Percentiles rank a stretch among this genome's conserved stretches.
Conservation (phyloP, 2,329 filamentous ascomycete species). For the Pseudocercospora cruenta region DNA sequence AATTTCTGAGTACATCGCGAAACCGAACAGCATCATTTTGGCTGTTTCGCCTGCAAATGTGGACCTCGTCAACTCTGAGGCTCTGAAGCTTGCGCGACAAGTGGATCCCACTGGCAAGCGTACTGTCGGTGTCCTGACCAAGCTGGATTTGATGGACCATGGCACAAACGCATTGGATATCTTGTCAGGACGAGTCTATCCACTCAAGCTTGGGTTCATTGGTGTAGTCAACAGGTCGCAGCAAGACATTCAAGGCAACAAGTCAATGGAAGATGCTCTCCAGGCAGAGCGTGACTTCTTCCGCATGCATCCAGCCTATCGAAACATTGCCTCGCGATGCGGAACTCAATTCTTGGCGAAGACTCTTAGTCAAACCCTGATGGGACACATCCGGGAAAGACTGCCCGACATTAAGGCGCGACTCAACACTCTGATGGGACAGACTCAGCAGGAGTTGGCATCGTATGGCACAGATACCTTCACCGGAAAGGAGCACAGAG, state of each 20-base stretch:
- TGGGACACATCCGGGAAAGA: conserved; percentile 93
- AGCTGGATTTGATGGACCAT: conserved; percentile 97
- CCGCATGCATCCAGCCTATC: conserved; percentile 92
- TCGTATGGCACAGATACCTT: conserved; percentile 98
- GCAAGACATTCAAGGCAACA: conserved; percentile 95
- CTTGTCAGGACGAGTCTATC: conserved; percentile 94
- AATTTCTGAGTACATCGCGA: conserved; percentile 97
- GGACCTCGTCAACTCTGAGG: conserved; percentile 97
- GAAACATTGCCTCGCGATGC: conserved; percentile 91
- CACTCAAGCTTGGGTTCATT: conserved; percentile 95
- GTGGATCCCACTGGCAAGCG: conserved; percentile 92
- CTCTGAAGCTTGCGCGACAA: conserved; percentile 92
- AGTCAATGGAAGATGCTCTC: conserved; percentile 89
- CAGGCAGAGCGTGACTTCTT: conserved; percentile 93
- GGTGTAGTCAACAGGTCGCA: conserved; percentile 97
- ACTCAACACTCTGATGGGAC: conserved; percentile 98
- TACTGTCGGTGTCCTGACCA: conserved; percentile 96
- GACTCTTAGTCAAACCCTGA: conserved; percentile 91
- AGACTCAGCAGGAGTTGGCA: conserved; percentile 96
- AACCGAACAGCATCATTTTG: conserved; percentile 96
- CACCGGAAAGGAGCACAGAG: conserved; percentile 93
- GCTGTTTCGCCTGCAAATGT: conserved; percentile 97
- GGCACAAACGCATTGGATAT: conserved; percentile 98
- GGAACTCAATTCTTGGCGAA: conserved; percentile 94
- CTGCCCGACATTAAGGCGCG: conserved; percentile 97